Base-by-base conservation (phyloP, 495 filamentous ascomycete genomes). In the Penicillium pulvis region DNA sequence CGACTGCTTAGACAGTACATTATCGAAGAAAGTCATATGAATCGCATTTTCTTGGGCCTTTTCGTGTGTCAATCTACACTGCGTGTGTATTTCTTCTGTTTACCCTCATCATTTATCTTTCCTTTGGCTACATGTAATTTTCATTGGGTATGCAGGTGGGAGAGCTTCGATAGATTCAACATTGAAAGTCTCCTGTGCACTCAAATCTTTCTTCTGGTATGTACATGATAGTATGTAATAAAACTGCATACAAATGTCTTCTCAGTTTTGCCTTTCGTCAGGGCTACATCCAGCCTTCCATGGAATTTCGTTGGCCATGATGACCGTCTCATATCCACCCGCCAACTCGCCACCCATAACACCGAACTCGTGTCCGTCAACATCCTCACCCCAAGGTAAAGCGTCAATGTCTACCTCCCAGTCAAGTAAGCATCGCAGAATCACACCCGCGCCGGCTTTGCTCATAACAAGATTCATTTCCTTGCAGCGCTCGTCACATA, bases 391-490 rank as follows among this genome's bases (percentile, higher is more conserved):
- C 87, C 90, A 95, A 1, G 91, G 91, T 71, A 96, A 72, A 19
- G 78, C 75, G 26, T 95, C 90, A 49, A 97, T 88, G 61, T 90
- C 83, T 56, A 83, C 75, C 53, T 90, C 84, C 78, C 82, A 80
- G 11, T 87, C 87, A 56, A 97, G 70, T 60, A 98, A 66, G 53
- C 81, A 83, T 68, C 85, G 86, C 60, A 98, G 71, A 44, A 98
- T 85, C 28, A 98, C 91, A 47, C 80, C 82, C 12, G 87, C 86
- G 0, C 95, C 94, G 6, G 88, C 89, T 74, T 97, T 98, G 65
- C 90, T 93, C 89, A 96, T 92, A 1, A 98, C 92, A 64, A 89
- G 83, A 67, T 97, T 97, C 60, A 83, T 85, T 75, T 97, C 89
- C 66, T 88, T 89, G 71, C 94, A 97, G 50, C 88, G 75, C 71